Base-by-base conservation (phyloP, 805 yeast genomes). In the Torulaspora microellipsoides region DNA sequence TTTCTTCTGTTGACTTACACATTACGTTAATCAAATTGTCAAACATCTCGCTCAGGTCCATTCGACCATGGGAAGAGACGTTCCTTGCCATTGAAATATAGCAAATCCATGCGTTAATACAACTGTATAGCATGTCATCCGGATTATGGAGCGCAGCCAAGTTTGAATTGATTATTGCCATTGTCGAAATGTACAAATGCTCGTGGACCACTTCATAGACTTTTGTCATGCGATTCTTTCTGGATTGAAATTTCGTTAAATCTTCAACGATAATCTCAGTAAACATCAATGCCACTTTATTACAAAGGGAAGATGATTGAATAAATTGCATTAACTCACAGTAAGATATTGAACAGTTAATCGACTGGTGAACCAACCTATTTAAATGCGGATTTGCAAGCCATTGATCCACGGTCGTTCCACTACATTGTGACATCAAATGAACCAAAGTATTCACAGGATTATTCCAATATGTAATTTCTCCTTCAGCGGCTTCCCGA, bases 191-290 rank as follows among this genome's bases (percentile, higher is more conserved):
- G 42, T 64, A 61, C 28, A 62, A 44, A 41, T 59, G 56, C n/a
- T 58, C 57, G 45, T 61, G 67, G 7, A 64, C 61, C n/a, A 55
- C 43, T 31, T 51, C 53, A 40, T 61, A 60, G 15, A 63, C 53
- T 31, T 55, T 53, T 6, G 60, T 50, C 49, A 59, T 46, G 4
- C 58, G 45, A 42, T 53, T 54, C 35, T 55, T 61, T 14, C 47
- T 52, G 0, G 60, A 47, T 42, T 62, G 67, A 27, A 45, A 50
- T 46, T 64, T 64, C 8, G 57, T 55, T 32, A 64, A 42, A 49
- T 64, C 68, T 44, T 64, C 68, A 7, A 64, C 62, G 14, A 64
- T 55, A 38, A 64, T 59, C 37, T 58, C 60, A 3, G 64, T 54
- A 35, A 63, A 63, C 23, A 49, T 52, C 23, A 64, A 43, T 20